Conservation (phyloP, 305 asterid genomes). For the Coffea humblotiana region DNA sequence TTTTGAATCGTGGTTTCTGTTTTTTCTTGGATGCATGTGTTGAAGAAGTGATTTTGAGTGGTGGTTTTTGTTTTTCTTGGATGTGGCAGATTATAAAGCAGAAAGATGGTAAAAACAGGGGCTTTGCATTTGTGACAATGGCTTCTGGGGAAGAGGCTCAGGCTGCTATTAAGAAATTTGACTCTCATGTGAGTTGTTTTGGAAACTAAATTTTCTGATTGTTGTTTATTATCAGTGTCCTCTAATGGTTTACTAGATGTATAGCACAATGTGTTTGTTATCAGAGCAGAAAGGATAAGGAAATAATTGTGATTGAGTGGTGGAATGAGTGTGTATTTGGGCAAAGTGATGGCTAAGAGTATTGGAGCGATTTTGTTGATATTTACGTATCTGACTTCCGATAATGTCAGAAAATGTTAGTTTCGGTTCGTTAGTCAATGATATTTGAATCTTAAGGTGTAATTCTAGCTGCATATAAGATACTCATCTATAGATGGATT, state of each 20-base stretch:
- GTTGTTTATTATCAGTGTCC: not conserved
- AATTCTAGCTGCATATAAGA: not conserved
- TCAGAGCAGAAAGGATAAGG: not conserved
- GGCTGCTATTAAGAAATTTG: conserved; percentile 64
- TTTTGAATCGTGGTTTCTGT: not conserved
- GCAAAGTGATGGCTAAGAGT: not conserved
- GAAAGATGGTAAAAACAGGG: conserved; percentile 76
- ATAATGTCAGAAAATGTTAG: not conserved
- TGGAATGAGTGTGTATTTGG: not conserved
- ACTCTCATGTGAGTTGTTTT: conserved; percentile 58
- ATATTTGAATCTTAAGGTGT: not conserved
- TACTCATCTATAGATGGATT: too few species aligned
- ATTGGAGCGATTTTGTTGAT: not conserved
- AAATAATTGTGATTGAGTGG: not conserved
- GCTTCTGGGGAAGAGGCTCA: conserved; percentile 75
- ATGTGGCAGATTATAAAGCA: conserved; percentile 65
- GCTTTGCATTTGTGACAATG: conserved; percentile 91
- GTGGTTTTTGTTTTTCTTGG: not conserved
- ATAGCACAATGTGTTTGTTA: not conserved
- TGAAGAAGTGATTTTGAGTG: not conserved
- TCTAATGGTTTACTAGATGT: not conserved
- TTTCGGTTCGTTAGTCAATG: not conserved
- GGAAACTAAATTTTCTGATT: not conserved
- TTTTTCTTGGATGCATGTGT: not conserved
- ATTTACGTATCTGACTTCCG: not conserved